Evolutionary conservation across 169 alveolate genomes (phyloP).

Genomic region (Plasmodium cynomolgi): DNA sequence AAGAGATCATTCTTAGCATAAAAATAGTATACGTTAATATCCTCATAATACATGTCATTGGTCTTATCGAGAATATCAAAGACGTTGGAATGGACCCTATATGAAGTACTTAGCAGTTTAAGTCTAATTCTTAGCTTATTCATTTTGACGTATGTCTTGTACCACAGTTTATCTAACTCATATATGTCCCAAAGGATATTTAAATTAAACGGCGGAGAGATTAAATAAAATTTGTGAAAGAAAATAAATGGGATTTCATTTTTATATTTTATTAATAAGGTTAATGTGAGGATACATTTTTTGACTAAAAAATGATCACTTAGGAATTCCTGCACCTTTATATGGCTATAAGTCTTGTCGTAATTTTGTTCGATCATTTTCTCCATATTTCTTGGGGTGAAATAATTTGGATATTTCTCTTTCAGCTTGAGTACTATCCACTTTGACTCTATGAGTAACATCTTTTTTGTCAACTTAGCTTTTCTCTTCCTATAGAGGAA

Average conservation of each 20-base stretch:
- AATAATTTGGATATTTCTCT: constrained; percentile 80
- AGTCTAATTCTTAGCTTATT: constrained; percentile 13
- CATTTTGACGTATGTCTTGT: constrained; percentile 14
- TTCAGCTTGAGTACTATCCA: constrained; percentile 80
- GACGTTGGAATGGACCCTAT: neutral
- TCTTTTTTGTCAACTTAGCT: constrained; percentile 71
- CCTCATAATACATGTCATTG: constrained; percentile 62
- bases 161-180: constrained; percentile 81
- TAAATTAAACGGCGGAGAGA: constrained; percentile 86
- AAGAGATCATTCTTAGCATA: constrained; percentile 10
- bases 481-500: constrained; percentile 39
- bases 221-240: constrained; percentile 83
- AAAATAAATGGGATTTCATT: constrained; percentile 85
- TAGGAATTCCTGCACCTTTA: constrained; percentile 43
- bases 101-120: neutral
- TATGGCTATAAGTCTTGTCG: constrained; percentile 76
- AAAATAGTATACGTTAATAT: constrained; percentile 39
- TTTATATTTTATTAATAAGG: constrained; percentile 81
- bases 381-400: constrained; percentile 76
- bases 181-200: constrained; percentile 85
- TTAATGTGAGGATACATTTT: constrained; percentile 80
- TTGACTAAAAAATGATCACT: constrained; percentile 32
- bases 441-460: constrained; percentile 79
- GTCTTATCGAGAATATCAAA: constrained; percentile 17
- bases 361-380: constrained; percentile 74